These are phyloP conservation scores for Diaporthe capsici DNA, from an alignment of 2,329 filamentous ascomycete genomes.

Conservation along the genomic window DNA sequence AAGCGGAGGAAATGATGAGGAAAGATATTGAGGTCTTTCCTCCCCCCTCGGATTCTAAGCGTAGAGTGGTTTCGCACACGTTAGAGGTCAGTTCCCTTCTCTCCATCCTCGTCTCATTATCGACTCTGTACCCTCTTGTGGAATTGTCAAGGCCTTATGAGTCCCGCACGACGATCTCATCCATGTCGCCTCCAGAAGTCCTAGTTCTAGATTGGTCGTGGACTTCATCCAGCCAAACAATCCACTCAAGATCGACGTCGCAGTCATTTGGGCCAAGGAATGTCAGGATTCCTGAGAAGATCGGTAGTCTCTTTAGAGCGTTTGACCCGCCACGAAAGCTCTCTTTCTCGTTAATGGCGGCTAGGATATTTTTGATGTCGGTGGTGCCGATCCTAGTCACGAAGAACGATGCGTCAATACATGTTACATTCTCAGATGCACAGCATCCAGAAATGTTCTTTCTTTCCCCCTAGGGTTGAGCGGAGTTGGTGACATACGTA, in stretches of 20 bases:
- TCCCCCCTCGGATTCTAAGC: too few relatives aligned
- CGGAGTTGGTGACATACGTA: background rate
- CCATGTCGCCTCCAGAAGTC: background rate
- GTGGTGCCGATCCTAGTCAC: background rate
- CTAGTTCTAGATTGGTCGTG: background rate
- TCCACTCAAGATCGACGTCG: background rate
- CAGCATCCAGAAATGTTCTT: too few relatives aligned
- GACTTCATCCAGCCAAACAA: background rate
- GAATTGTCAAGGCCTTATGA: background rate
- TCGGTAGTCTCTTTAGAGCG: background rate
- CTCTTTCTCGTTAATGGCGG: background rate
- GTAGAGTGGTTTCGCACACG: too few relatives aligned
- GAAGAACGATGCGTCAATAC: background rate
- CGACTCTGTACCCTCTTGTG: background rate
- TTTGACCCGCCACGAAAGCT: background rate
- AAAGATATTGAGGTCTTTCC: background rate
- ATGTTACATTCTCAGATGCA: too few relatives aligned
- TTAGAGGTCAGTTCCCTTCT: background rate
- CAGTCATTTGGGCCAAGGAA: background rate
- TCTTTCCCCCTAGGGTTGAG: too few relatives aligned
- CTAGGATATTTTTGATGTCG: background rate
- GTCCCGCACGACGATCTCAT: background rate
- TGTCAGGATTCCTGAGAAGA: background rate
- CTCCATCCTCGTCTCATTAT: background rate
- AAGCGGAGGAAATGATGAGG: background rate